Evolutionary conservation across 2,329 filamentous ascomycete genomes (phyloP), one percentile per base, ranked within the genome.

Genomic region (Colletotrichum brevisporum): DNA sequence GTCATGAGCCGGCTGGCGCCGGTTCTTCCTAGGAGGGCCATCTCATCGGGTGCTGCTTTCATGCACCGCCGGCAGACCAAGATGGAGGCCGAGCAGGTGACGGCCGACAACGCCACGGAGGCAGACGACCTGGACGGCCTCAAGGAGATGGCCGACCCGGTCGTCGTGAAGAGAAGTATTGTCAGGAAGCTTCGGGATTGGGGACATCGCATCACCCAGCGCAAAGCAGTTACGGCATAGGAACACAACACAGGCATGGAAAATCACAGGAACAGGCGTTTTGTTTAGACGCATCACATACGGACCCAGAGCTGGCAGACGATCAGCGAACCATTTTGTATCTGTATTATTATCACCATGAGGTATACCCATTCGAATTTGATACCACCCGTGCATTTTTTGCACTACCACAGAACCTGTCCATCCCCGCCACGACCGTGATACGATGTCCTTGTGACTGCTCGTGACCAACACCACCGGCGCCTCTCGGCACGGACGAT

Each of bases 41-140:
- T 71, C 15, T 75, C 74, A 2, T 74, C 73, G 8, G 74, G 74
- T 2, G 74, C 74, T 1, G 74, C 73, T 4, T 75, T 74, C 50
- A 74, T 75, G 72, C 71, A 71, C 18, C 66, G 71, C 12, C 70
- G 74, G 6, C 69, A 69, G 51, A 63, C 64, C n/a, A 65, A 65
- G 50, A 59, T 71, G 3, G 71, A 62, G 12, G 53, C 45, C 26
- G 69, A 71, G 31, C 26, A 51, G n/a, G 50, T 64, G n/a, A 70
- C 63, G 3, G 31, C 58, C 18, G 54, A 60, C 41, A 52, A 50
- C 5, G 41, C 60, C 16, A 18, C n/a, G 4, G 53, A 61, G 54
- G n/a, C 55, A 0, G 68, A 71, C 18, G 61, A 61, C 18, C 36
- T 69, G 55, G 68, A 58, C 5, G 62, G 39, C 5, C 24, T 51